Conservation (phyloP, 2,329 filamentous ascomycete genomes). For the Davidsoniella australis region DNA sequence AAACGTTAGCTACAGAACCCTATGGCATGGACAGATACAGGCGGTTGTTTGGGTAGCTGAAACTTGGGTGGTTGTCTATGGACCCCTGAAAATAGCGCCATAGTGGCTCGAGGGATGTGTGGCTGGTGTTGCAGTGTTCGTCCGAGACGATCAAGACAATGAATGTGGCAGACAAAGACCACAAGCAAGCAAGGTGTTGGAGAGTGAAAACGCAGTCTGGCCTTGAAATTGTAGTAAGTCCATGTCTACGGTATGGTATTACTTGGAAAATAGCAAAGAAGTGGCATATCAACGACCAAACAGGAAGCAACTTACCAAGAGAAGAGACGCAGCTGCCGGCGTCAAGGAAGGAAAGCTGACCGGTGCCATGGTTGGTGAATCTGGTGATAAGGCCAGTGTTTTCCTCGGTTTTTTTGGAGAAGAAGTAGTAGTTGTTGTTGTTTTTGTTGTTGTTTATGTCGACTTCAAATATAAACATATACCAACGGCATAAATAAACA, state of each 20-base stretch:
- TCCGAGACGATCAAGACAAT: too few species aligned
- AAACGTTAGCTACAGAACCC: too few species aligned
- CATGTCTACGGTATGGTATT: too few species aligned
- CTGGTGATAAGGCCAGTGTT: background rate
- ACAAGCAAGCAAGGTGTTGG: background rate
- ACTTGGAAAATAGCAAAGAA: too few species aligned
- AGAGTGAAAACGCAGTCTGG: background rate
- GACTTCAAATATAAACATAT: too few species aligned
- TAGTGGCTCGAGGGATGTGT: background rate
- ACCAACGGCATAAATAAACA: too few species aligned
- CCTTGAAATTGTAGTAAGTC: too few species aligned
- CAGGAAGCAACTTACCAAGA: conserved; percentile 17
- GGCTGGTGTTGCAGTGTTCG: conserved; percentile 4
- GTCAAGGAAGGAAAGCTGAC: background rate
- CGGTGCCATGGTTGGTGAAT: background rate
- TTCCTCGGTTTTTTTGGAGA: background rate
- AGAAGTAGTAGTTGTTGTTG: background rate
- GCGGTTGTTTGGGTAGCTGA: background rate
- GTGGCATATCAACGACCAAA: background rate
- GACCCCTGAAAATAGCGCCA: too few species aligned
- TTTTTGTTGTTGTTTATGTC: background rate
- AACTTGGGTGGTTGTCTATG: background rate
- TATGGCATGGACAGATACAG: background rate
- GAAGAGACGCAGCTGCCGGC: conserved; percentile 5
- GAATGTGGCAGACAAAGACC: background rate